phyloP scores from a whole-genome alignment of 1,139 yeast genomes.

The Blastobotrys arbuscula region DNA sequence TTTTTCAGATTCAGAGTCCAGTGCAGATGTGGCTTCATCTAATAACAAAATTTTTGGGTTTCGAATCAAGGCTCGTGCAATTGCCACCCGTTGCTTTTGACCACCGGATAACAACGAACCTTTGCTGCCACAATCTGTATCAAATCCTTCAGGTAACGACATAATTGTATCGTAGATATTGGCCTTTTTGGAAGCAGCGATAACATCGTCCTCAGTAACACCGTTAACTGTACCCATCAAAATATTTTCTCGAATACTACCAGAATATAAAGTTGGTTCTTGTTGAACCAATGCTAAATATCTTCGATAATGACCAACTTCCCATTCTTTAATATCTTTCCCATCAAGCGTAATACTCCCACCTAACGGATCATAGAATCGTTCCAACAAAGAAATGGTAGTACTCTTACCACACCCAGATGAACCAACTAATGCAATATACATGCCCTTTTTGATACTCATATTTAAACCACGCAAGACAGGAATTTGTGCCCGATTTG shows the following conservation, averaged over 20 bases:
- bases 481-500: constrained; percentile 71
- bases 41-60: constrained; percentile 60
- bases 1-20: constrained; percentile 77
- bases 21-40: constrained; percentile 78
- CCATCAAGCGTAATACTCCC: constrained; percentile 71
- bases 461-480: constrained; percentile 65
- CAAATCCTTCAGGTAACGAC: constrained; percentile 75
- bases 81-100: constrained; percentile 74
- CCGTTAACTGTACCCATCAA: constrained; percentile 57
- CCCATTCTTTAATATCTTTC: constrained; percentile 61
- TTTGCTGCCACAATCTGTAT: constrained; percentile 77
- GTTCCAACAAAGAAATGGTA: constrained; percentile 69
- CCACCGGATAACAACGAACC: constrained; percentile 81
- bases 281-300: constrained; percentile 77
- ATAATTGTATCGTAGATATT: constrained; percentile 74
- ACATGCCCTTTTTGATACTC: constrained; percentile 70
- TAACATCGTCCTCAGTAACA: constrained; percentile 58
- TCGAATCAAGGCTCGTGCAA: constrained; percentile 70
- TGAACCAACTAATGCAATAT: constrained; percentile 91
- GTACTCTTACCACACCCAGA: constrained; percentile 96
- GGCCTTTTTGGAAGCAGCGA: constrained; percentile 68
- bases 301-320: constrained; percentile 64
- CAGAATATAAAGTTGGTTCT: constrained; percentile 85
- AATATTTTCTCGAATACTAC: constrained; percentile 78
- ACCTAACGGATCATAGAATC: constrained; percentile 68